phyloP scores from a whole-genome alignment of 805 yeast species.

The Debaryomyces maramus region DNA sequence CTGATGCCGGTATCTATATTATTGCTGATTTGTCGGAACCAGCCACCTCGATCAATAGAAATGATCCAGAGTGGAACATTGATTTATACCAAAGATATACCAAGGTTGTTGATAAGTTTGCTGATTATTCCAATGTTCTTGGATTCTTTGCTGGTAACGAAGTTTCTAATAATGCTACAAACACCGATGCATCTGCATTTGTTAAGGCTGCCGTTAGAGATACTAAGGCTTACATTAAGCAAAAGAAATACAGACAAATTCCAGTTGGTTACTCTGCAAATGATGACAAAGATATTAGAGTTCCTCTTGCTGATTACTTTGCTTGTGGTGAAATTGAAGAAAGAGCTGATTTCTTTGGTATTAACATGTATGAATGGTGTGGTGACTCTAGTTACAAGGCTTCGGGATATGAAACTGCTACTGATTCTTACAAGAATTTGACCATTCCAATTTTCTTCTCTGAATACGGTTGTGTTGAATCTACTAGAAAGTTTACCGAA shows the following conservation, averaged over 20 bases:
- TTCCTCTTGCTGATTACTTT: conserved; percentile 78
- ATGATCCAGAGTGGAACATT: conserved; percentile 75
- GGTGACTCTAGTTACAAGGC: conserved; percentile 57
- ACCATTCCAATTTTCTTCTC: conserved; percentile 83
- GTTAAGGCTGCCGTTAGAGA: conserved; percentile 97
- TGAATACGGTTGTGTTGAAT: conserved; percentile 78
- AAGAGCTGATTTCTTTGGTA: conserved; percentile 77
- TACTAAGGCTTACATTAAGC: conserved; percentile 69
- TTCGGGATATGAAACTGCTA: conserved; percentile 72
- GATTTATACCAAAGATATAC: conserved; percentile 75
- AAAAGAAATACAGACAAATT: conserved; percentile 65
- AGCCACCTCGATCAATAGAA: conserved; percentile 70
- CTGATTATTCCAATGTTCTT: conserved; percentile 73
- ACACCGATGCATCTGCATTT: conserved; percentile 88
- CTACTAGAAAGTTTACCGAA: conserved; percentile 78
- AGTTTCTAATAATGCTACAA: conserved; percentile 80
- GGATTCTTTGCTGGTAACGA: conserved; percentile 99
- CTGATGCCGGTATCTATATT: conserved; percentile 47
- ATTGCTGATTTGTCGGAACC: conserved; percentile 64
- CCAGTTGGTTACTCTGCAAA: conserved; percentile 95
- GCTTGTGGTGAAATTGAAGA: conserved; percentile 71
- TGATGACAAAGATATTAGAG: conserved; percentile 82
- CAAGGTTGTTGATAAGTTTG: conserved; percentile 76
- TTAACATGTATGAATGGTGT: conserved; percentile 90
- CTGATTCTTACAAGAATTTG: conserved; percentile 68